phyloP scores from a whole-genome alignment of 352 stramenopile genomes.

The Globisporangium acanthophoron region DNA sequence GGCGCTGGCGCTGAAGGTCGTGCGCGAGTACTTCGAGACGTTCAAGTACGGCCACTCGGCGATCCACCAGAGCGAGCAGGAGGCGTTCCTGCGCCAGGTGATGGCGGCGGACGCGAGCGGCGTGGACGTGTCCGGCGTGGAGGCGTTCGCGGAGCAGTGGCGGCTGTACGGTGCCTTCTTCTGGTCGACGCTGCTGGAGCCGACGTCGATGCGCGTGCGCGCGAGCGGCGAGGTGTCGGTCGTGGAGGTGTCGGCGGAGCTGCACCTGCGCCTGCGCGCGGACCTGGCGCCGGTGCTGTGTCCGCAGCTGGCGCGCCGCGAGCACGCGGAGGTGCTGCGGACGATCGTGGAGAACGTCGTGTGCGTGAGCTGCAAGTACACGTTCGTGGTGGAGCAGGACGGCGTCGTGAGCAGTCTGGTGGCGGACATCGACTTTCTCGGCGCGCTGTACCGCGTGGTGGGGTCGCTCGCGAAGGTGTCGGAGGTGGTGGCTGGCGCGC shows the following conservation, averaged over 20 bases:
- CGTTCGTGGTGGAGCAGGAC: constrained; percentile 11
- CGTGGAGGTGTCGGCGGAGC: constrained; percentile 10
- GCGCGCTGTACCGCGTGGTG: constrained; percentile 10
- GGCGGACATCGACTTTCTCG: constrained; percentile 8
- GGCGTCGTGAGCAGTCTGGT: constrained; percentile 10
- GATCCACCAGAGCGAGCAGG: constrained; percentile 9
- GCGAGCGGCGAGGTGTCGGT: constrained; percentile 8
- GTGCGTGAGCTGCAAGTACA: constrained; percentile 11
- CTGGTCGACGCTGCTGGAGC: constrained; percentile 13
- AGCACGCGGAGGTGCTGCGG: constrained; percentile 10
- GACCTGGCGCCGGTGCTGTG: constrained; percentile 9
- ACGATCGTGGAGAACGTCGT: constrained; percentile 11
- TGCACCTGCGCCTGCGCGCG: constrained; percentile 10
- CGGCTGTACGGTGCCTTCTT: constrained; percentile 13
- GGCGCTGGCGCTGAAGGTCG: constrained; percentile 5
- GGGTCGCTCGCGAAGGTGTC: constrained; percentile 8
- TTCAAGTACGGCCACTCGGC: constrained; percentile 15
- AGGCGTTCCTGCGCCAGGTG: constrained; percentile 7
- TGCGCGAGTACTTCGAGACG: constrained; percentile 13
- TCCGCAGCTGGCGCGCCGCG: constrained; percentile 5
- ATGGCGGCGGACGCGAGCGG: constrained; percentile 3
- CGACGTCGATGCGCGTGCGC: constrained; percentile 6
- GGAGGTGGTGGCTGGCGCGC: constrained; percentile 9
- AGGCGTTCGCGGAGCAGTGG: constrained; percentile 11
- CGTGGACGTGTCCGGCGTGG: constrained; percentile 6